These are phyloP conservation scores for Hansfordia pulvinata DNA, from an alignment of 2,329 filamentous ascomycete genomes.

Conservation along the genomic window DNA sequence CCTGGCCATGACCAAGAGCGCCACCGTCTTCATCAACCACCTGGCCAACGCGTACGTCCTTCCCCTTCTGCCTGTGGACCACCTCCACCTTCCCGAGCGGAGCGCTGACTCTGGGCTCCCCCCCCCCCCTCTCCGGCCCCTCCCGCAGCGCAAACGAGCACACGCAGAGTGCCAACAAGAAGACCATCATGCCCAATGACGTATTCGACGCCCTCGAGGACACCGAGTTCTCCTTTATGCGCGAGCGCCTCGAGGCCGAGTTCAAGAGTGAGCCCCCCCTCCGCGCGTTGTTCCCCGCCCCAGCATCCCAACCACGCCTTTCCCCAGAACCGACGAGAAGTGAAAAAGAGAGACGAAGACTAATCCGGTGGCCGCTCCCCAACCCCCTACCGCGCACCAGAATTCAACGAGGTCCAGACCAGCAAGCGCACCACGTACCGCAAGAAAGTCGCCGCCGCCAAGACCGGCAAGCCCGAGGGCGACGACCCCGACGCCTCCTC, in stretches of 20 bases:
- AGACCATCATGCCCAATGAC: conserved; percentile 64
- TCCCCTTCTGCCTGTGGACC: neutral
- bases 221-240: conserved; percentile 62
- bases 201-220: conserved; percentile 68
- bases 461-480: conserved; percentile 13
- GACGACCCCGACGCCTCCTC: conserved; percentile 20
- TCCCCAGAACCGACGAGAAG: no score
- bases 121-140: no score
- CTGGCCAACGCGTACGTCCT: conserved; percentile 57
- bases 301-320: neutral
- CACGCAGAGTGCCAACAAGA: conserved; percentile 53
- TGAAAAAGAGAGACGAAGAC: no score
- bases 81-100: neutral
- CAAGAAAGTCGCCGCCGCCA: conserved; percentile 53
- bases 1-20: conserved; percentile 65
- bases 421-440: conserved; percentile 64
- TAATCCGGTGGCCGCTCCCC: no score
- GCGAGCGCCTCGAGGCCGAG: conserved; percentile 56
- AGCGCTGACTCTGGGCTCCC: neutral
- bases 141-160: conserved; percentile 66
- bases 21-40: conserved; percentile 75
- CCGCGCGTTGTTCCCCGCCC: conserved; percentile 1
- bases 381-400: no score
- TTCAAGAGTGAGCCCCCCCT: conserved; percentile 47
- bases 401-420: conserved; percentile 60